Evolutionary conservation across 176 grass and related monocot genomes (phyloP).

Genomic region (Oryza australiensis): DNA sequence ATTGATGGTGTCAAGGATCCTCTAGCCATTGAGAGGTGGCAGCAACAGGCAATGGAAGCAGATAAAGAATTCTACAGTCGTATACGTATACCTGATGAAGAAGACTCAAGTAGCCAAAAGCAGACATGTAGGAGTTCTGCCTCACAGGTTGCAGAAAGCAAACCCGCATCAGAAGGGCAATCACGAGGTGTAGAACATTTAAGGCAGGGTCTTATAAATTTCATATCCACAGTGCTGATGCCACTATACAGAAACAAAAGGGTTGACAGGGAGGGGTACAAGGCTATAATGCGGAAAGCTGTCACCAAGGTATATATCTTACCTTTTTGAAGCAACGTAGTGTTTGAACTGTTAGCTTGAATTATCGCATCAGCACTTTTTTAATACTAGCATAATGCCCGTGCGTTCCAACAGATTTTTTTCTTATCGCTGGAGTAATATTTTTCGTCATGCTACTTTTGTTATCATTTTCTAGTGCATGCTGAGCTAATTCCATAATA

Average conservation of each 20-base stretch:
- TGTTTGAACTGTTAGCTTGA: conserved; percentile 22
- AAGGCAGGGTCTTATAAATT: conserved; percentile 89
- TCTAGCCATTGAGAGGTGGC: conserved; percentile 95
- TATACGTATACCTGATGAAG: conserved; percentile 70
- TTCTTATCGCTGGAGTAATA: too few relatives aligned
- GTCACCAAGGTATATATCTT: conserved; percentile 81
- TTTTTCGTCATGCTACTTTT: too few relatives aligned
- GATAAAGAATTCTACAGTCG: conserved; percentile 87
- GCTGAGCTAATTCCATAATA: too few relatives aligned
- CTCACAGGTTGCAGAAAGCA: conserved; percentile 69
- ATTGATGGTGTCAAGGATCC: conserved; percentile 89
- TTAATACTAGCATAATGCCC: too few relatives aligned
- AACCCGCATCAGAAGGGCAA: conserved; percentile 62
- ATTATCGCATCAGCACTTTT: not conserved
- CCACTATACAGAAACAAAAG: conserved; percentile 88
- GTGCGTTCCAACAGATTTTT: too few relatives aligned
- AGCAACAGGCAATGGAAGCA: conserved; percentile 89
- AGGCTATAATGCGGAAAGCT: conserved; percentile 90
- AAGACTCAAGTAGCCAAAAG: conserved; percentile 71
- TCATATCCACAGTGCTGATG: conserved; percentile 80
- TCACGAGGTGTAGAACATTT: conserved; percentile 67
- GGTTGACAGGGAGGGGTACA: conserved; percentile 75
- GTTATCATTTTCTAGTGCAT: too few relatives aligned
- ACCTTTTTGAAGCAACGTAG: conserved; percentile 11
- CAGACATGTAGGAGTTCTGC: conserved; percentile 62